phyloP scores from a whole-genome alignment of 1,284 basidiomycete species.

The Cutaneotrichosporon cavernicola region DNA sequence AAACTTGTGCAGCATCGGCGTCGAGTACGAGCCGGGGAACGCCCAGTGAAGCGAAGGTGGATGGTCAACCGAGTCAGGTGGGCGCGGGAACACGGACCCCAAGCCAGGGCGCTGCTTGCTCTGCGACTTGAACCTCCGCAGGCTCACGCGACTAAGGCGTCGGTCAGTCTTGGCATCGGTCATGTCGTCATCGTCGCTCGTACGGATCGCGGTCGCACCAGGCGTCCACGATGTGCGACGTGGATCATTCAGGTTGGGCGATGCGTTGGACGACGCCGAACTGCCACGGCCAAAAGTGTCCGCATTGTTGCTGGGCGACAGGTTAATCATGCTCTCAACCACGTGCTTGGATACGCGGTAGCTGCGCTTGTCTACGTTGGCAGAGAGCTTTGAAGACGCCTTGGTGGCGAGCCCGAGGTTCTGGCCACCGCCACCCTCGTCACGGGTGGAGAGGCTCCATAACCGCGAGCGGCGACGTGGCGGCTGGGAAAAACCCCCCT shows the following conservation, averaged over 20 bases:
- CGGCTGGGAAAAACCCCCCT: not conserved
- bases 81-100: conserved; percentile 27
- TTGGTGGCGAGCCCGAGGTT: not conserved
- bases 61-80: conserved; percentile 24
- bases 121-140: conserved; percentile 17
- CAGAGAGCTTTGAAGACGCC: not conserved
- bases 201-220: not conserved
- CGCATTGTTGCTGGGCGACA: conserved; percentile 7
- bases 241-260: not conserved
- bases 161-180: conserved; percentile 8
- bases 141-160: conserved; percentile 16
- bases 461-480: conserved; percentile 15
- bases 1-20: conserved; percentile 28
- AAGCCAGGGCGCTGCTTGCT: conserved; percentile 24
- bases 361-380: conserved; percentile 12
- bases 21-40: conserved; percentile 28
- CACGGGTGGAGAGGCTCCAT: conserved; percentile 12
- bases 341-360: conserved; percentile 20
- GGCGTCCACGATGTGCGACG: conserved; percentile 22
- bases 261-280: not conserved
- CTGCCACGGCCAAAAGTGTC: conserved; percentile 1
- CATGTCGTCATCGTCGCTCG: conserved; percentile 15
- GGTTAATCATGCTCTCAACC: conserved; percentile 22
- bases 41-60: conserved; percentile 29
- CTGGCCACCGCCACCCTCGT: not conserved